A percentile compares a stretch with the other conserved stretches of the same genome.
These are phyloP conservation scores for Yamadazyma blattariae DNA, from an alignment of 1,139 yeast species.

Conservation along the genomic window DNA sequence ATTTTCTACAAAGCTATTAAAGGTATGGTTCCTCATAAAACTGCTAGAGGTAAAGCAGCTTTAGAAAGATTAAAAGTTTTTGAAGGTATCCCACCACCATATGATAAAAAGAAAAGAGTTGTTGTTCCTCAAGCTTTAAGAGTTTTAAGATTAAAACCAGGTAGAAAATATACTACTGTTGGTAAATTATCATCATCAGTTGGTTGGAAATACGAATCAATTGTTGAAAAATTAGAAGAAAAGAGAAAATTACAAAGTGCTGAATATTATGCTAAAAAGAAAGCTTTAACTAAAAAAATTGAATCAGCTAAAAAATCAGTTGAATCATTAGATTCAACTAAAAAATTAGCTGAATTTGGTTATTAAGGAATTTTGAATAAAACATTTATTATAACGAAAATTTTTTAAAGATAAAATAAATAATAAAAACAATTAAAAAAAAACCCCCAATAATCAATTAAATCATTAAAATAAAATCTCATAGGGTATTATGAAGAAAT, in stretches of 20 bases:
- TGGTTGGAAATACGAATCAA: conserved; percentile 99
- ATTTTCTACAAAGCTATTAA: conserved; percentile 99
- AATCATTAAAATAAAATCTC: neutral
- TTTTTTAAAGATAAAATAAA: conserved; percentile 2
- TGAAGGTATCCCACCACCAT: conserved; percentile 99
- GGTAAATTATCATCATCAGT: conserved; percentile 95
- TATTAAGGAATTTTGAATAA: conserved; percentile 58
- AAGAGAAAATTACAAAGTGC: conserved; percentile 99
- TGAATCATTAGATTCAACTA: conserved; percentile 71
- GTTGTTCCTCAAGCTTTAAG: conserved; percentile 99
- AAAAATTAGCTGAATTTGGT: conserved; percentile 78
- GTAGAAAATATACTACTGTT: conserved; percentile 99
- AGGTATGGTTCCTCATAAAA: conserved; percentile 99
- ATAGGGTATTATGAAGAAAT: conserved; percentile 2
- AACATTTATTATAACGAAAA: too few species aligned
- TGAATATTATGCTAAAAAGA: conserved; percentile 98
- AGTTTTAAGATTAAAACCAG: conserved; percentile 98
- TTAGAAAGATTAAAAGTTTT: conserved; percentile 98
- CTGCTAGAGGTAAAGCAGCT: conserved; percentile 99
- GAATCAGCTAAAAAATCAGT: conserved; percentile 80
- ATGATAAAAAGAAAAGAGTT: conserved; percentile 99
- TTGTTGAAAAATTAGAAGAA: conserved; percentile 97
- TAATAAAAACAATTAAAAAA: neutral
- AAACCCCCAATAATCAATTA: neutral
- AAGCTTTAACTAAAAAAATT: conserved; percentile 90